Base-by-base conservation (phyloP, 2,329 filamentous ascomycete genomes). In the Colletotrichum brevisporum region DNA sequence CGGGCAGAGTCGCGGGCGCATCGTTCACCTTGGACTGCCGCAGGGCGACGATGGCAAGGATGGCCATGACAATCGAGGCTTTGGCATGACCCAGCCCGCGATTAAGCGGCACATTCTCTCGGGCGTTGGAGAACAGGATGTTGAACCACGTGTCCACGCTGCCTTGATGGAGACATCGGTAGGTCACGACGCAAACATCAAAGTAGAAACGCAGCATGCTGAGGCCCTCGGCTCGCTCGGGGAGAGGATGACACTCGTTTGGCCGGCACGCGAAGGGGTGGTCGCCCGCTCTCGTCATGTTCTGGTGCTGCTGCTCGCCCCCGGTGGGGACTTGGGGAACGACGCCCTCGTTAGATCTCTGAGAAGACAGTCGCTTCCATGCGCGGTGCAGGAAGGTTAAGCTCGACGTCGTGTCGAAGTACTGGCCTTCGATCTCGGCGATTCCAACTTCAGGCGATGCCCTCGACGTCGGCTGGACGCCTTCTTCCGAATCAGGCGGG, bases 151-250 rank as follows among this genome's bases (percentile, higher is more conserved):
- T 64, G 54, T 85, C 80, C 8, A 88, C 83, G 15, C 81, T 84
- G 0, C 83, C 84, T 5, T 85, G 80, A 73, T 89, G 86, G 26
- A 90, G 75, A 67, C 88, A 88, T 4, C 88, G 83, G 72, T 89
- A 88, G 0, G 88, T 90, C 5, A 88, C 86, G 36, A 88, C 84
- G 18, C 86, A 88, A 70, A 85, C 86, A 53, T 89, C 87, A 72
- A 90, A 90, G 71, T 89, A 90, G 24, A 86, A 80, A 5, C 73
- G 66, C 48, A 79, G 62, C 15, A 79, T 72, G 1, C 74, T 67
- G 9, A 67, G 52, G 12, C 73, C 71, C 2, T 65, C 45, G 1
- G 71, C 53, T 2, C 63, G 70, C 4, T 74, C 65, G 6, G 74
- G 73, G 5, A 77, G 68, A 10, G 72, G 65, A 16, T 72, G 60